phyloP scores from a whole-genome alignment of 2,329 filamentous ascomycete genomes.

The Tolypocladium paradoxum region DNA sequence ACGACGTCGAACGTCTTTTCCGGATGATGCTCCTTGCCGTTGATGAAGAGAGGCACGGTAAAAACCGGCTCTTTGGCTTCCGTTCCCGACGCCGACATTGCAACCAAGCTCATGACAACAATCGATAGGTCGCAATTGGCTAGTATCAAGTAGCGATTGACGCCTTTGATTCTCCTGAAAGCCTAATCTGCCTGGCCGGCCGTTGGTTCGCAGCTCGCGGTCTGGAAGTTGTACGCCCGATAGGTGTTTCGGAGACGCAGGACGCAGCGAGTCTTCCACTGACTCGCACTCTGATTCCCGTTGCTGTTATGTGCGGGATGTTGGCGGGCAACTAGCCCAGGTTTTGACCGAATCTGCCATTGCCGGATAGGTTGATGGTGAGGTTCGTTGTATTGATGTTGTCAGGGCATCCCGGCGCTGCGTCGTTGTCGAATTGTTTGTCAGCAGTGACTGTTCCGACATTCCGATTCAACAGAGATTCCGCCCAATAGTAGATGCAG shows the following conservation, averaged over 20 bases:
- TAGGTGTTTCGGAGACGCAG: not conserved
- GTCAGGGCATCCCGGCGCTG: not conserved
- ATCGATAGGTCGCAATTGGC: not conserved
- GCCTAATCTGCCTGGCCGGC: not conserved
- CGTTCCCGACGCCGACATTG: not conserved
- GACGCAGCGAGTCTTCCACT: not conserved
- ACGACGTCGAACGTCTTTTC: slow-evolving; percentile 20
- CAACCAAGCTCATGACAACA: not conserved
- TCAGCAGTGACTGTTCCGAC: not conserved
- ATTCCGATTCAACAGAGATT: not conserved
- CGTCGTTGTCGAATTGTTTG: not conserved
- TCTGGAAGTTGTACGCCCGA: not conserved
- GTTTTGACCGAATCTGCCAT: not conserved
- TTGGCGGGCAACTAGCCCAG: not conserved
- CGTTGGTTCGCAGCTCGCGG: not conserved
- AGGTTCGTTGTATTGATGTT: too few relatives aligned
- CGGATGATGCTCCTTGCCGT: slow-evolving; percentile 32
- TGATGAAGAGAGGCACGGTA: slow-evolving; percentile 30
- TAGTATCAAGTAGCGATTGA: not conserved
- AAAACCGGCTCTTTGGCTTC: not conserved
- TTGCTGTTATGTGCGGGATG: not conserved
- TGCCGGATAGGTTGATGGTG: not conserved
- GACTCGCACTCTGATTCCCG: not conserved
- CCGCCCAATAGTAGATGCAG: not conserved
- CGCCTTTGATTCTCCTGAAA: not conserved